Conservation (phyloP, 1,139 yeast genomes). For the Sugiyamaella neomexicana region DNA sequence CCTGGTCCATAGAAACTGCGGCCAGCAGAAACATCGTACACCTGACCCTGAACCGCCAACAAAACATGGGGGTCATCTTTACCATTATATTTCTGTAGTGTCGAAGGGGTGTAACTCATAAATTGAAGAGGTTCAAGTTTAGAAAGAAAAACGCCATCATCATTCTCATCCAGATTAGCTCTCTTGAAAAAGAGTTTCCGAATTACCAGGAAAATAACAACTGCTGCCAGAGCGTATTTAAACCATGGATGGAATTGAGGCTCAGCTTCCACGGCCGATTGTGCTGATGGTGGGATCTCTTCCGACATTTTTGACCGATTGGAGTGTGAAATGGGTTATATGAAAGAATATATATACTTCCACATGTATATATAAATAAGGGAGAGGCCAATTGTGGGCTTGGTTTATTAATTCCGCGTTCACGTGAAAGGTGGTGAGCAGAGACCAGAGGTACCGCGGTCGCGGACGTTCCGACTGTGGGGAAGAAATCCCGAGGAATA, state of each 20-base stretch:
- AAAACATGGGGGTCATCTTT: slow-evolving; percentile 70
- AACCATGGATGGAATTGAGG: slow-evolving; percentile 4
- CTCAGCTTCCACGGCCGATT: not conserved
- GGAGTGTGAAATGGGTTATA: too few species aligned
- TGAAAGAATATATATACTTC: too few species aligned
- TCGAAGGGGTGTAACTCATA: slow-evolving; percentile 76
- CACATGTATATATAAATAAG: too few species aligned
- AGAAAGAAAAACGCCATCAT: slow-evolving; percentile 15
- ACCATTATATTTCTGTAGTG: slow-evolving; percentile 77
- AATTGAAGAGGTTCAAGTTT: slow-evolving; percentile 58
- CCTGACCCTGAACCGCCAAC: slow-evolving; percentile 80
- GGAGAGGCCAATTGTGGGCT: not conserved
- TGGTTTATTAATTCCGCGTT: slow-evolving; percentile 2
- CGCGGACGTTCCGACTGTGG: not conserved
- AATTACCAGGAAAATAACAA: slow-evolving; percentile 16
- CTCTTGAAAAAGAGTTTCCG: slow-evolving; percentile 42
- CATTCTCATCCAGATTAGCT: slow-evolving; percentile 34
- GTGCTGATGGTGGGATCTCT: not conserved
- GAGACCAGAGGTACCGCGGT: not conserved
- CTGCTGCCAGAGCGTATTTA: slow-evolving; percentile 15
- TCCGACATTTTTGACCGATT: slow-evolving; percentile 4
- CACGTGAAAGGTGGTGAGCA: slow-evolving; percentile 4
- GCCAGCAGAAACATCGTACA: slow-evolving; percentile 81
- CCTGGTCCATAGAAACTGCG: slow-evolving; percentile 93
- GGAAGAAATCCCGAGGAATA: not conserved